phyloP scores from a whole-genome alignment of 495 filamentous ascomycete species.

The Aspergillus funiculosus region DNA sequence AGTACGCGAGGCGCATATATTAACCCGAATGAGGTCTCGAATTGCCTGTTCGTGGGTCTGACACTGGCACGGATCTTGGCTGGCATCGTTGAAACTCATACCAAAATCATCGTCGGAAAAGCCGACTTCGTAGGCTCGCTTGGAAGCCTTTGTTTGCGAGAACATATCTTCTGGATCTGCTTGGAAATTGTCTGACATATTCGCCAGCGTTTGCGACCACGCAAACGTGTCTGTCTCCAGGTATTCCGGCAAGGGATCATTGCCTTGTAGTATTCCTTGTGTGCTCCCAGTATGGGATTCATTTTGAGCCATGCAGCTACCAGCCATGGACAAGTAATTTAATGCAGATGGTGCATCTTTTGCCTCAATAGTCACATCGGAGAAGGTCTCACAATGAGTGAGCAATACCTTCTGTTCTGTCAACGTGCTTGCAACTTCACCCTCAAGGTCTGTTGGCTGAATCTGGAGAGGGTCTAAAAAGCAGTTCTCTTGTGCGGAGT shows the following conservation, averaged over 20 bases:
- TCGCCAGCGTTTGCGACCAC: conserved; percentile 14
- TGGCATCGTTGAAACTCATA: not conserved
- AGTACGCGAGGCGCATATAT: conserved; percentile 16
- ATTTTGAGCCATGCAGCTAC: not conserved
- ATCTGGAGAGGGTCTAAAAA: conserved; percentile 16
- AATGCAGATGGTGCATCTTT: conserved; percentile 1
- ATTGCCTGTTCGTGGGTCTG: conserved; percentile 21
- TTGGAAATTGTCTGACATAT: not conserved
- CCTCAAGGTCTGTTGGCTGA: conserved; percentile 4
- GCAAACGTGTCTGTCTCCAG: conserved; percentile 2
- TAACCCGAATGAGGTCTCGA: conserved; percentile 20
- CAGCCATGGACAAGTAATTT: conserved; percentile 2
- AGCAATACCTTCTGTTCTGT: conserved; percentile 1
- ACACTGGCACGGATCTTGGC: conserved; percentile 13
- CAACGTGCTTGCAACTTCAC: not conserved
- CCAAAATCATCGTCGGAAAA: conserved; percentile 2
- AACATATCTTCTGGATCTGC: conserved; percentile 3
- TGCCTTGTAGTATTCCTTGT: not conserved
- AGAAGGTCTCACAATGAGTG: not conserved
- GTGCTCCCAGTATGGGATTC: not conserved
- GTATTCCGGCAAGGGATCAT: not conserved
- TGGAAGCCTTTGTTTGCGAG: not conserved
- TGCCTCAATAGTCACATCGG: conserved; percentile 1
- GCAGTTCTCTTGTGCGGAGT: conserved; percentile 12
- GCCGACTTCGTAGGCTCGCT: conserved; percentile 1